Conservation (phyloP, 768 basidiomycete genomes). For the Pholiota molesta region DNA sequence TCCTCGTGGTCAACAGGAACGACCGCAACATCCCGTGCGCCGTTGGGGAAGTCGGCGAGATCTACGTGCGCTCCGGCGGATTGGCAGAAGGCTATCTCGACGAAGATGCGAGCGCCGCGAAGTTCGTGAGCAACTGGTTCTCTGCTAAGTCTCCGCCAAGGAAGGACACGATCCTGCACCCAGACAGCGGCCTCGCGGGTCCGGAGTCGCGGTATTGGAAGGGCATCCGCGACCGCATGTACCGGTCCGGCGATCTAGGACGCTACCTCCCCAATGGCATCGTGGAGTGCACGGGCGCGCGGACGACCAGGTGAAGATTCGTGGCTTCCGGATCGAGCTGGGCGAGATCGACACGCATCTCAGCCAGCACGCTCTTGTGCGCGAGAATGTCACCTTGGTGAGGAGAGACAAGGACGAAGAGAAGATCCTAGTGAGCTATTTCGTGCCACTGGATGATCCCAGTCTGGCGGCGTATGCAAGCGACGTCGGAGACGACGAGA, state of each 20-base stretch:
- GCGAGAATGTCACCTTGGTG: constrained; percentile 98
- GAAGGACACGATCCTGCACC: constrained; percentile 74
- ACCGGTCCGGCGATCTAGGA: constrained; percentile 95
- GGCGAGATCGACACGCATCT: constrained; percentile 98
- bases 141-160: constrained; percentile 46
- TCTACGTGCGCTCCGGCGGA: constrained; percentile 96
- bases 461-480: constrained; percentile 70
- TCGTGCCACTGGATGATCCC: constrained; percentile 82
- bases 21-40: constrained; percentile 87
- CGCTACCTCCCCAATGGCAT: constrained; percentile 90
- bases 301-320: constrained; percentile 99
- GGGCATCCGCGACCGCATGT: constrained; percentile 96
- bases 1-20: constrained; percentile 91
- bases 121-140: constrained; percentile 98
- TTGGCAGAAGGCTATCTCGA: constrained; percentile 95
- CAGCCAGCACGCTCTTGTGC: constrained; percentile 86
- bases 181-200: constrained; percentile 54
- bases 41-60: constrained; percentile 96
- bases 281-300: constrained; percentile 98
- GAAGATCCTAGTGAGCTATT: constrained; percentile 97
- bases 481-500: constrained; percentile 66
- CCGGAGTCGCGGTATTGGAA: constrained; percentile 88
- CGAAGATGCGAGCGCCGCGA: constrained; percentile 77
- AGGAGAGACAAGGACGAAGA: constrained; percentile 98
- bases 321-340: constrained; percentile 97